phyloP scores from a whole-genome alignment of 2,329 filamentous ascomycete genomes.

The Fonsecaea pugnacius region DNA sequence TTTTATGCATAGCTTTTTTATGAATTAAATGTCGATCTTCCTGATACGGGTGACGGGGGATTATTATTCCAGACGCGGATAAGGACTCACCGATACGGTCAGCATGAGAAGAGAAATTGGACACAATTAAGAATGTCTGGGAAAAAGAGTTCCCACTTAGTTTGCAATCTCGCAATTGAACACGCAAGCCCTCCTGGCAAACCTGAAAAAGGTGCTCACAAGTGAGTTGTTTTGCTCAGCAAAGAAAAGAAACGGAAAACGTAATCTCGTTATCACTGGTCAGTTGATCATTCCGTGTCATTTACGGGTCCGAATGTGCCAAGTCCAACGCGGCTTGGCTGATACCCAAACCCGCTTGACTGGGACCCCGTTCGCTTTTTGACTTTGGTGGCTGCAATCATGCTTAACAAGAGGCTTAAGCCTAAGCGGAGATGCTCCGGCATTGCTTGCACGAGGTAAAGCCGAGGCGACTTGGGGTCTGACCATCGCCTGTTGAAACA shows the following conservation, averaged over 20 bases:
- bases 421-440: slow-evolving; percentile 20
- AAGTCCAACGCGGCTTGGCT: background rate
- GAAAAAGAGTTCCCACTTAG: background rate
- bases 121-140: background rate
- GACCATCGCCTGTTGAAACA: background rate
- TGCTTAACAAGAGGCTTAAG: slow-evolving; percentile 36
- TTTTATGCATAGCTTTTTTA: background rate
- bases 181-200: background rate
- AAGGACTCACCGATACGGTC: background rate
- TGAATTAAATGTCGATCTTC: background rate
- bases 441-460: background rate
- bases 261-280: slow-evolving; percentile 16
- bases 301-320: background rate
- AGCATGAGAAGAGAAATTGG: background rate
- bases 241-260: background rate
- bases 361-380: slow-evolving; percentile 11
- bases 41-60: background rate
- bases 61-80: background rate
- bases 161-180: background rate
- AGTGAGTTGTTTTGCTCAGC: background rate
- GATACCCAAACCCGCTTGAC: slow-evolving; percentile 14
- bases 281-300: slow-evolving; percentile 3
- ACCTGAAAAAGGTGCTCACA: background rate
- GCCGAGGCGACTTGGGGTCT: background rate
- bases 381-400: slow-evolving; percentile 33